phyloP scores from a whole-genome alignment of 78 protist genomes.

The Paulinella micropora region DNA sequence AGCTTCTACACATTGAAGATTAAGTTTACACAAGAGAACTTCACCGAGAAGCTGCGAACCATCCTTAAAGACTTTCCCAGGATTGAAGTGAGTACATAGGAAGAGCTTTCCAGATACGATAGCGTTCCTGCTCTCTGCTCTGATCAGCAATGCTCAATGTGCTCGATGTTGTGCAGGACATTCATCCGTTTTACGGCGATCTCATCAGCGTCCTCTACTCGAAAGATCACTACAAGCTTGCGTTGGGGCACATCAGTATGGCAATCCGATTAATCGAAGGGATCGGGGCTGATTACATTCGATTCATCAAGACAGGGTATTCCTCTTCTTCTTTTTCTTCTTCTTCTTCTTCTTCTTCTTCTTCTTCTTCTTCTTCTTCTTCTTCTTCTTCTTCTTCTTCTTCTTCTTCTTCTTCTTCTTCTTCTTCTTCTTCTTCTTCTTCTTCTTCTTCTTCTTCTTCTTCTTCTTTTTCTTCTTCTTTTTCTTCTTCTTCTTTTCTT shows the following conservation, averaged over 20 bases:
- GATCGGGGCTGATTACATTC: conserved; percentile 80
- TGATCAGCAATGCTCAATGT: no score
- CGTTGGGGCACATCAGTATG: conserved; percentile 47
- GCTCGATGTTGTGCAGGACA: conserved; percentile 46
- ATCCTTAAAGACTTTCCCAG: conserved; percentile 92
- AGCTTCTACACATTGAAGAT: conserved; percentile 91
- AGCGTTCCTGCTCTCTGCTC: no score
- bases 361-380: no score
- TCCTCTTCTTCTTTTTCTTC: no score
- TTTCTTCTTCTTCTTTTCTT: no score
- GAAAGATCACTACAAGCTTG: conserved; percentile 96
- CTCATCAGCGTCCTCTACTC: conserved; percentile 95
- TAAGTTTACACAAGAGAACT: conserved; percentile 70
- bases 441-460: no score
- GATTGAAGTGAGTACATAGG: conserved; percentile 57
- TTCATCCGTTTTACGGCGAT: conserved; percentile 98
- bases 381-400: no score
- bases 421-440: no score
- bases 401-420: no score
- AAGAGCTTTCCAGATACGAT: not conserved
- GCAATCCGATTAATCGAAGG: conserved; percentile 5
- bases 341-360: no score
- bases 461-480: no score
- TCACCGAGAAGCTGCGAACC: conserved; percentile 67
- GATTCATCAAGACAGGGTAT: conserved; percentile 94